Evolutionary conservation across 2,329 filamentous ascomycete genomes (phyloP).

Genomic region (Nemania sp.): DNA sequence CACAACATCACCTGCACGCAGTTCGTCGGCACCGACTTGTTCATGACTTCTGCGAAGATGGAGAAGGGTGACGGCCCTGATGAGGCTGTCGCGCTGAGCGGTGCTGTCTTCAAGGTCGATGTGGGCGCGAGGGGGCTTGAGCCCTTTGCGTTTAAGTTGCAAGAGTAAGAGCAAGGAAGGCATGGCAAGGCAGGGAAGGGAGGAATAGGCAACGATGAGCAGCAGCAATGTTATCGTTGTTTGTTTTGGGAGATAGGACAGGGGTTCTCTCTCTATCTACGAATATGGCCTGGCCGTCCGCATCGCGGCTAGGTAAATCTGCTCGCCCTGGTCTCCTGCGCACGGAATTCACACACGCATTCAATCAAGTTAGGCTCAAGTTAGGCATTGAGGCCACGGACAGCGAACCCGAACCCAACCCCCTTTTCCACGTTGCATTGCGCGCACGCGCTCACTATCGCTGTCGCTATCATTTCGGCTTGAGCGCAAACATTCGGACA

Average conservation of each 20-base stretch:
- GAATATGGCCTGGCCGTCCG: too few species aligned
- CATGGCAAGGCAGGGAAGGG: too few species aligned
- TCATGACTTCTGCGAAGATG: slow-evolving; percentile 75
- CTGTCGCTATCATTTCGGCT: slow-evolving; percentile 51
- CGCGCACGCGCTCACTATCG: slow-evolving; percentile 4
- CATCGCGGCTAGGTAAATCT: not conserved
- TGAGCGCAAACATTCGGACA: slow-evolving; percentile 77
- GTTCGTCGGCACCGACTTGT: slow-evolving; percentile 74
- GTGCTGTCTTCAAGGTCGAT: slow-evolving; percentile 74
- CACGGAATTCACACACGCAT: too few species aligned
- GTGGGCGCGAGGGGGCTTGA: slow-evolving; percentile 71
- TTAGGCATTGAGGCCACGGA: too few species aligned
- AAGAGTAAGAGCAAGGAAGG: too few species aligned
- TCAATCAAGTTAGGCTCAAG: too few species aligned
- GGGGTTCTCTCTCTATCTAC: too few species aligned
- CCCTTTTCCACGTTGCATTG: slow-evolving; percentile 57
- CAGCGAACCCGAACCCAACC: not conserved
- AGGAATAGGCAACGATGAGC: too few species aligned
- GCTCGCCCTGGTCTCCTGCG: not conserved
- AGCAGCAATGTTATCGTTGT: too few species aligned
- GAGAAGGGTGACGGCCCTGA: slow-evolving; percentile 66
- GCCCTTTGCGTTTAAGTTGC: slow-evolving; percentile 65
- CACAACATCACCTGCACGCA: slow-evolving; percentile 78
- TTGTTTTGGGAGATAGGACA: too few species aligned
- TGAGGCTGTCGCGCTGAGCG: slow-evolving; percentile 65